Base-by-base conservation (phyloP, 1,284 basidiomycete genomes). In the Ceratobasidium sp. region DNA sequence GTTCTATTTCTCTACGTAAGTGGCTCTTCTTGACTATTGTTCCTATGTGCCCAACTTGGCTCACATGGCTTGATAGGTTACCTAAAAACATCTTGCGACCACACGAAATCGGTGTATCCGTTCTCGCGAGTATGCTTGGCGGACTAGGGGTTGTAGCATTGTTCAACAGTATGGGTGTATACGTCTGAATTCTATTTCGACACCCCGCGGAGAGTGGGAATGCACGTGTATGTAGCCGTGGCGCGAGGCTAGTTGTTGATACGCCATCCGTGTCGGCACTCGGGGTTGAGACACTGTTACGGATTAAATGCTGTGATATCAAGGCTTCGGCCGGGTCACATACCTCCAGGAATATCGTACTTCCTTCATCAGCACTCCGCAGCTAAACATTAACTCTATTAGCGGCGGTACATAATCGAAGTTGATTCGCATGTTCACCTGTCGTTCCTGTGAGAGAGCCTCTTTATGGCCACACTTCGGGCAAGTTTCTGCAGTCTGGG, bases 1-100 rank as follows among this genome's bases (percentile, higher is more conserved):
- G 0, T 97, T 97, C 86, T 94, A 95, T 86, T 95, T 94, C 84
- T 92, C 95, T 77, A 96, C 94, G 95, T 95, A 82, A 81, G 86
- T 84, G 26, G 31, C 51, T 33, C 39, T 61, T 39, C 28, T 33
- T 61, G 63, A 23, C 56, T 37, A 68, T 80, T 65, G 63, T 73
- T 75, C 49, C 77, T 81, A 54, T 80, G 80, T 78, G 58, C 58
- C 66, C 28, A 78, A 42, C 66, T 45, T 71, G 47, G 74, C 60
- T 73, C 47, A 77, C 15, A 31, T 80, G 76, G 45, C 35, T 45
- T 37, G 28, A 47, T 83, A 94, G 93, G 47, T 87, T 94, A 64
- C 90, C 92, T 80, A 94, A 92, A 86, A 85, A 87, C 81, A 87
- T 86, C 35, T 78, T 93, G 61, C 91, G 93, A n/a, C 78, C 90